phyloP scores from a whole-genome alignment of 306 rosid species.

The Trifolium repens region DNA sequence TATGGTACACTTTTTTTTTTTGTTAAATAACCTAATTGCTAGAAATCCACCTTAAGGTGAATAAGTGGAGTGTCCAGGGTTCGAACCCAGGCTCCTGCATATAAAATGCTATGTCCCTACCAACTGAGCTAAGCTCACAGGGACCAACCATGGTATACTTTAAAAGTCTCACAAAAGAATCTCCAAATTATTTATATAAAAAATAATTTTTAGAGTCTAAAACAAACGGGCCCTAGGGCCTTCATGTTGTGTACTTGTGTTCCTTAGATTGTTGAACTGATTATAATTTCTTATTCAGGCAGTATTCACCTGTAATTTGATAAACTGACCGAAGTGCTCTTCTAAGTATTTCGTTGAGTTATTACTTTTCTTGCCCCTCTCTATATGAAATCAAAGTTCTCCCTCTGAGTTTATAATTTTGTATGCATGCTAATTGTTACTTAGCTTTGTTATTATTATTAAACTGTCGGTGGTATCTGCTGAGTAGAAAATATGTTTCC shows the following conservation, averaged over 20 bases:
- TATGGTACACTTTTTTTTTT: too few relatives aligned
- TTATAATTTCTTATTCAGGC: not conserved
- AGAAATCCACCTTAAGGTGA: too few relatives aligned
- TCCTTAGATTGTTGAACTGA: not conserved
- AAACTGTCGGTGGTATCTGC: not conserved
- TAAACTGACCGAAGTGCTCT: not conserved
- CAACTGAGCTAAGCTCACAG: too few relatives aligned
- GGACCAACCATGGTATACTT: too few relatives aligned
- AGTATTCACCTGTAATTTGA: not conserved
- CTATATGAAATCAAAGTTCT: not conserved
- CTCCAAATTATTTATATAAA: too few relatives aligned
- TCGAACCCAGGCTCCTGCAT: too few relatives aligned
- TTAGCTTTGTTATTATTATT: constrained; percentile 25
- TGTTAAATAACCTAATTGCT: too few relatives aligned
- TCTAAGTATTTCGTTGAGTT: not conserved
- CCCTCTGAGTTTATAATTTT: not conserved
- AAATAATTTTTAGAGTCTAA: too few relatives aligned
- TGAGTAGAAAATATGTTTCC: not conserved
- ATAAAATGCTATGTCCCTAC: too few relatives aligned
- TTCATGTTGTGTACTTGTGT: not conserved
- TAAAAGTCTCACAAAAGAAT: too few relatives aligned
- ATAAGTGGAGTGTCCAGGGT: too few relatives aligned
- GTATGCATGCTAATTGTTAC: constrained; percentile 10
- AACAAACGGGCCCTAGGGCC: not conserved
- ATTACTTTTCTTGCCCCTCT: too few relatives aligned